A percentile compares a stretch with the other conserved stretches of the same genome.
These are phyloP conservation scores for Phoma herbarum DNA, from an alignment of 2,329 filamentous ascomycete genomes.

Conservation along the genomic window DNA sequence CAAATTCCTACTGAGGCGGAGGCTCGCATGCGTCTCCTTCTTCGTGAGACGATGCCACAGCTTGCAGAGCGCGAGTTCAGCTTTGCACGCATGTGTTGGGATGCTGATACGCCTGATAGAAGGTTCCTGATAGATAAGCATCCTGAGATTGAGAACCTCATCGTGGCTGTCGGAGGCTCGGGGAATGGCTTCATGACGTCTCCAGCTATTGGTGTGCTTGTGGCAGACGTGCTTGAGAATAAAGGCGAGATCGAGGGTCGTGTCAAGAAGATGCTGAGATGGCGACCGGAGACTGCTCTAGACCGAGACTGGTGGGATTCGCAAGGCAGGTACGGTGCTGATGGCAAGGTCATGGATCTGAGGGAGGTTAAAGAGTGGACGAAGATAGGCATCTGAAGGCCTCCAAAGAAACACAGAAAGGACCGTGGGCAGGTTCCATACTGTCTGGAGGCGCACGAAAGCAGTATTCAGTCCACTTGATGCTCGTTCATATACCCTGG, in stretches of 20 bases:
- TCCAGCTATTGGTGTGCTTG: conserved; percentile 60
- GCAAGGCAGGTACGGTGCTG: conserved; percentile 60
- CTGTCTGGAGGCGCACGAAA: neutral
- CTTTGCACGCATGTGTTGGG: conserved; percentile 66
- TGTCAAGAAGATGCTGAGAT: conserved; percentile 57
- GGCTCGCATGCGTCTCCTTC: conserved; percentile 56
- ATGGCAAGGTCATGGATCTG: conserved; percentile 60
- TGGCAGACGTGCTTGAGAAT: conserved; percentile 56
- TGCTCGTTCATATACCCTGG: too few species aligned
- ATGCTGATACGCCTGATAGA: conserved; percentile 64
- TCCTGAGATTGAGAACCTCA: conserved; percentile 54
- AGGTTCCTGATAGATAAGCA: conserved; percentile 63
- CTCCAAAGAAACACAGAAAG: too few species aligned
- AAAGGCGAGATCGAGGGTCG: conserved; percentile 56
- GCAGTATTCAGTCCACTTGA: neutral
- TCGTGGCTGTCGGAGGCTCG: conserved; percentile 61
- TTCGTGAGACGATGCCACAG: conserved; percentile 63
- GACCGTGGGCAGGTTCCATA: neutral
- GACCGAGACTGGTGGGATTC: conserved; percentile 58
- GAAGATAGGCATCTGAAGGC: conserved; percentile 12
- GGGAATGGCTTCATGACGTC: conserved; percentile 65
- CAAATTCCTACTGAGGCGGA: conserved; percentile 60
- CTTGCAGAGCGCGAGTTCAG: conserved; percentile 59
- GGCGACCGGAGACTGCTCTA: conserved; percentile 62
- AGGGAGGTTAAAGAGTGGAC: conserved; percentile 47